Conservation (phyloP, 2,329 filamentous ascomycete genomes). For the Diplocarpon mali region DNA sequence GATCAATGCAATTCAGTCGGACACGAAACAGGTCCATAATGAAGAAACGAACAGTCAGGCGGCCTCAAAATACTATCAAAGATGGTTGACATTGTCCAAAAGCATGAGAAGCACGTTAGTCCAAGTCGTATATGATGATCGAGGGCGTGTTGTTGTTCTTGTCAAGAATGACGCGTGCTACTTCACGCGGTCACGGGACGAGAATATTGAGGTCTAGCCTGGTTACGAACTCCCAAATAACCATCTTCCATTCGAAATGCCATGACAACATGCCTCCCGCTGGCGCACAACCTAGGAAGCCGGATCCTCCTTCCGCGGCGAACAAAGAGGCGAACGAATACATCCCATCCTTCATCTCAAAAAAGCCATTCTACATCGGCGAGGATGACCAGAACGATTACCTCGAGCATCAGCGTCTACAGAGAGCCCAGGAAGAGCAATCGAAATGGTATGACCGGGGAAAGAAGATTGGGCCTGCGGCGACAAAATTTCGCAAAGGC, state of each 20-base stretch:
- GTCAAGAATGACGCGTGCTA: not conserved
- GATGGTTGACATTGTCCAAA: slow-evolving; percentile 3
- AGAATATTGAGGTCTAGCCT: not conserved
- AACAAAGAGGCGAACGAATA: slow-evolving; percentile 94
- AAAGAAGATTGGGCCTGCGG: slow-evolving; percentile 71
- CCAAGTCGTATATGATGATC: too few relatives aligned
- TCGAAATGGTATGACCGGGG: slow-evolving; percentile 92
- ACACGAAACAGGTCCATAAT: slow-evolving; percentile 71
- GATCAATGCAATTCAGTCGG: slow-evolving; percentile 89
- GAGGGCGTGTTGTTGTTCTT: not conserved
- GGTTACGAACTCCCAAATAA: too few relatives aligned
- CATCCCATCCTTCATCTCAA: slow-evolving; percentile 95
- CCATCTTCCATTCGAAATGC: too few relatives aligned
- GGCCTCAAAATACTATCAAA: slow-evolving; percentile 1
- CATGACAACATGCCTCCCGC: slow-evolving; percentile 30
- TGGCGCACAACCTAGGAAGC: slow-evolving; percentile 26
- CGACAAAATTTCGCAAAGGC: slow-evolving; percentile 95
- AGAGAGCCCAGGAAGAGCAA: slow-evolving; percentile 51
- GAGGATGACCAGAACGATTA: slow-evolving; percentile 74
- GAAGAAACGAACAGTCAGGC: slow-evolving; percentile 1
- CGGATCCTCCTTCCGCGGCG: slow-evolving; percentile 30
- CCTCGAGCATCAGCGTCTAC: slow-evolving; percentile 85
- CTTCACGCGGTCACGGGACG: slow-evolving; percentile 4
- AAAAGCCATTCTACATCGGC: slow-evolving; percentile 89
- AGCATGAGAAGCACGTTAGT: not conserved